These are phyloP conservation scores for Peniophora sp. DNA, from an alignment of 1,284 basidiomycete genomes.

Conservation along the genomic window DNA sequence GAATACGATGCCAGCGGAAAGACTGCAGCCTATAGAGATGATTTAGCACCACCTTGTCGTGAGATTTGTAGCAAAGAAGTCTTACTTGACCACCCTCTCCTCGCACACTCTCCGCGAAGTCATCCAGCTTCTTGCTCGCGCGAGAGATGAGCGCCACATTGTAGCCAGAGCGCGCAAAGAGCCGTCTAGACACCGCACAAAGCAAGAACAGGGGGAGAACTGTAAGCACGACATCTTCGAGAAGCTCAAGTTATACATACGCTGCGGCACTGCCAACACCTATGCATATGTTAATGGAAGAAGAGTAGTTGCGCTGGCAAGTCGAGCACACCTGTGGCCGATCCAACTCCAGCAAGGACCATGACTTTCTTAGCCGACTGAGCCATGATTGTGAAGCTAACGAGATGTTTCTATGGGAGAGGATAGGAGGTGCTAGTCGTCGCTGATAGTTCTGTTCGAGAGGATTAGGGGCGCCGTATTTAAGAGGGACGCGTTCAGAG, in stretches of 20 bases:
- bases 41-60: not conserved
- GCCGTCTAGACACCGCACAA: conserved; percentile 31
- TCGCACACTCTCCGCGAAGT: conserved; percentile 49
- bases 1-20: conserved; percentile 57
- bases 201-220: not conserved
- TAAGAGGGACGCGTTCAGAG: too few species aligned
- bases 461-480: too few species aligned
- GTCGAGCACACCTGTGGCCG: too few species aligned
- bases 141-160: conserved; percentile 63
- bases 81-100: conserved; percentile 49
- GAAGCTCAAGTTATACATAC: too few species aligned
- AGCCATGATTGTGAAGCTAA: too few species aligned
- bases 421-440: too few species aligned
- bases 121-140: conserved; percentile 42
- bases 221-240: too few species aligned
- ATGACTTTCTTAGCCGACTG: too few species aligned
- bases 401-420: too few species aligned
- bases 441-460: too few species aligned
- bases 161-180: conserved; percentile 61
- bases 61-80: not conserved
- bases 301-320: too few species aligned
- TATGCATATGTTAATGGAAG: conserved; percentile 5
- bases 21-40: conserved; percentile 38
- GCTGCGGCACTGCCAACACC: conserved; percentile 60
- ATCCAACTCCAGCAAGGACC: too few species aligned